Evolutionary conservation across 2,329 filamentous ascomycete genomes (phyloP).

Genomic region (Paraphaeosphaeria minitans): DNA sequence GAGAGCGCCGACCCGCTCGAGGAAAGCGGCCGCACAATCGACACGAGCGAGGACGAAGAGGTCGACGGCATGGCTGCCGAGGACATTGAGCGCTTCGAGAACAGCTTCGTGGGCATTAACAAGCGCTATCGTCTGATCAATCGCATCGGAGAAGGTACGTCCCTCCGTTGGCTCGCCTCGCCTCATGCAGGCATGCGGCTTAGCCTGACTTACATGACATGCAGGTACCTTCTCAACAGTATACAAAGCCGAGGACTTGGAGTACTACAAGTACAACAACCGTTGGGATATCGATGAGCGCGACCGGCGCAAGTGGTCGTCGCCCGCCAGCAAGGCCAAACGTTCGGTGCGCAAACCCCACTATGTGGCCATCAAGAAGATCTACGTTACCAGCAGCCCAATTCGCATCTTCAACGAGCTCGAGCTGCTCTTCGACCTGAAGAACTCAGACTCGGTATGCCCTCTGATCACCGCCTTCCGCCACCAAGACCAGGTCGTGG

Average conservation of each 20-base stretch:
- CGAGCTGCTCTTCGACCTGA: constrained; percentile 86
- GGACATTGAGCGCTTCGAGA: constrained; percentile 85
- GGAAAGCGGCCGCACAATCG: constrained; percentile 56
- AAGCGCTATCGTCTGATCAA: constrained; percentile 89
- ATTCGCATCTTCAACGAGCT: constrained; percentile 94
- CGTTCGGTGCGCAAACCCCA: constrained; percentile 60
- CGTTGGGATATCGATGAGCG: constrained; percentile 80
- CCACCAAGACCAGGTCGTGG: constrained; percentile 90
- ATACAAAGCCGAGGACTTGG: constrained; percentile 95
- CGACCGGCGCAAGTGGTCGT: constrained; percentile 67
- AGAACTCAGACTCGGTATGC: constrained; percentile 82
- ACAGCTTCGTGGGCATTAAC: constrained; percentile 81
- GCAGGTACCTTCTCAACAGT: constrained; percentile 96
- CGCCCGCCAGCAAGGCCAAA: constrained; percentile 66
- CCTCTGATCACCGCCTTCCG: constrained; percentile 97
- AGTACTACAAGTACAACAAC: constrained; percentile 82
- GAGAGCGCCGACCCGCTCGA: constrained; percentile 57
- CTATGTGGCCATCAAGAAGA: constrained; percentile 98
- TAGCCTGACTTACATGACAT: constrained; percentile 29
- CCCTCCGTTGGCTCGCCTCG: constrained; percentile 29
- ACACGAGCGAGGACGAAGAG: constrained; percentile 55
- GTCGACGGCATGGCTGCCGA: constrained; percentile 73
- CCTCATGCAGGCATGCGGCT: constrained; percentile 31
- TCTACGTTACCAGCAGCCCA: constrained; percentile 97
- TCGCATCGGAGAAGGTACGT: constrained; percentile 88